Percentiles rank a stretch among this genome's conserved stretches.
These are phyloP conservation scores for Viridothelium virens DNA, from an alignment of 495 filamentous ascomycete genomes.

Conservation along the genomic window DNA sequence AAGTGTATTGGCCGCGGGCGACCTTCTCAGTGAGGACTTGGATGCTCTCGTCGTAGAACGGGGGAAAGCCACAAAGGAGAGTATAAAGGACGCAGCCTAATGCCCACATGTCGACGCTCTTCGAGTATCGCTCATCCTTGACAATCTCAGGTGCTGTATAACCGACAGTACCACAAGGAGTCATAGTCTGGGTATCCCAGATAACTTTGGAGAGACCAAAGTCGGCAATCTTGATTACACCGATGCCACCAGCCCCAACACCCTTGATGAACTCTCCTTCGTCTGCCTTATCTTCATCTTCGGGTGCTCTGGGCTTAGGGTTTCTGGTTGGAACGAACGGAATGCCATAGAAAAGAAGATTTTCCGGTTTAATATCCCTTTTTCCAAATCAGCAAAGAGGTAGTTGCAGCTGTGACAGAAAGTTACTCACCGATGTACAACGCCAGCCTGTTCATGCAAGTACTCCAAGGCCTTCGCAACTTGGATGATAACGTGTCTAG, in stretches of 20 bases:
- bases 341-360: conserved; percentile 83
- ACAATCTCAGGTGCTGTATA: conserved; percentile 99
- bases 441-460: conserved; percentile 86
- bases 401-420: not conserved
- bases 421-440: conserved; percentile 81
- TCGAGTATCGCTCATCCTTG: conserved; percentile 97
- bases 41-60: conserved; percentile 98
- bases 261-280: conserved; percentile 89
- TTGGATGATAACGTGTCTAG: conserved; percentile 86
- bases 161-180: conserved; percentile 93
- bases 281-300: conserved; percentile 95
- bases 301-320: conserved; percentile 67
- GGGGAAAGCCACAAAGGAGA: conserved; percentile 91
- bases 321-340: conserved; percentile 71
- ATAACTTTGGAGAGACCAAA: conserved; percentile 96
- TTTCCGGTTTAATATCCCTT: conserved; percentile 98
- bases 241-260: conserved; percentile 84
- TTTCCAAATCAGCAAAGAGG: conserved; percentile 27
- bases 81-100: conserved; percentile 96
- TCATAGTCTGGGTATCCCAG: conserved; percentile 99
- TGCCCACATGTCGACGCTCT: conserved; percentile 99
- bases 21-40: conserved; percentile 97
- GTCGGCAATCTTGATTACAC: conserved; percentile 92
- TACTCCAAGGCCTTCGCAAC: conserved; percentile 92
- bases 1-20: conserved; percentile 91